These are phyloP conservation scores for Aurinia saxatilis DNA, from an alignment of 345 rosid species.

Conservation along the genomic window DNA sequence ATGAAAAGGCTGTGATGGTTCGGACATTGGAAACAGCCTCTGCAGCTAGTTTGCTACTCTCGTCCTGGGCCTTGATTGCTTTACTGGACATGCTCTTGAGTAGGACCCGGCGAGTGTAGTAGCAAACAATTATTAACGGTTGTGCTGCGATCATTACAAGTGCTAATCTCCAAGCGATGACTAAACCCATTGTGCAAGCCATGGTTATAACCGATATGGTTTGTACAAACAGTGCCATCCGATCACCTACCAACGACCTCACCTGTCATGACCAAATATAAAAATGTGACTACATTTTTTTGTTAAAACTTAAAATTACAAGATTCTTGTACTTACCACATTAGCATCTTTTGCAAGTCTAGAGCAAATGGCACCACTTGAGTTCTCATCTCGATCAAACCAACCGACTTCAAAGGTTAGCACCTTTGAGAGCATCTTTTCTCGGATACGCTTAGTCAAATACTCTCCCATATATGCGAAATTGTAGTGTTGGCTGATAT, in stretches of 20 bases:
- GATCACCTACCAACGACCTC: constrained; percentile 62
- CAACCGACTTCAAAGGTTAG: constrained; percentile 72
- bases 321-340: constrained; percentile 33
- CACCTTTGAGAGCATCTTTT: constrained; percentile 59
- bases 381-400: constrained; percentile 72
- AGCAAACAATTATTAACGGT: constrained; percentile 42
- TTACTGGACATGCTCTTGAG: constrained; percentile 39
- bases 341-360: constrained; percentile 69
- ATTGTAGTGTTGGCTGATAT: constrained; percentile 50
- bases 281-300: not conserved
- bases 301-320: not conserved
- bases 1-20: constrained; percentile 60
- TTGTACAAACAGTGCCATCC: constrained; percentile 49
- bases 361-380: constrained; percentile 82
- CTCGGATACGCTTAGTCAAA: constrained; percentile 58
- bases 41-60: constrained; percentile 55
- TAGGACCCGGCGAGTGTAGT: constrained; percentile 36
- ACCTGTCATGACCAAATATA: constrained; percentile 28
- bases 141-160: constrained; percentile 57
- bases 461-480: constrained; percentile 65
- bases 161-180: constrained; percentile 65
- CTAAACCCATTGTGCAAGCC: constrained; percentile 60
- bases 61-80: constrained; percentile 55
- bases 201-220: constrained; percentile 47
- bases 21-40: constrained; percentile 60